A percentile compares a stretch with the other conserved stretches of the same genome.
Conservation (phyloP, 768 basidiomycete species). For the Kwoniella pini region DNA sequence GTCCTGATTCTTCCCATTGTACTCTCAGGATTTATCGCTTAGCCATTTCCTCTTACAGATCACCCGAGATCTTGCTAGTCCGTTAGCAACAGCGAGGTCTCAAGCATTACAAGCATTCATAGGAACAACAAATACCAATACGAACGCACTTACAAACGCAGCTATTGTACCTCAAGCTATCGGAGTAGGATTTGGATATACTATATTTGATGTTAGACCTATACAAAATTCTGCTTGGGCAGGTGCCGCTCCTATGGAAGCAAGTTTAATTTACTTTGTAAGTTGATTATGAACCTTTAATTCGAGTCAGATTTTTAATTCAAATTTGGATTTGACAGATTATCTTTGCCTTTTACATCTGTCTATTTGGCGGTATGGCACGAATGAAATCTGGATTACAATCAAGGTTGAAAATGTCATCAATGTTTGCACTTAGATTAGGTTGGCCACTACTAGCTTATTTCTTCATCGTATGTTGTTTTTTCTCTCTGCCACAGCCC, state of each 20-base stretch:
- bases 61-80: conserved; percentile 18
- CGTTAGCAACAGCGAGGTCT: conserved; percentile 32
- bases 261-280: conserved; percentile 47
- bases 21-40: neutral
- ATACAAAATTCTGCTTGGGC: conserved; percentile 44
- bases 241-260: conserved; percentile 52
- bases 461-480: conserved; percentile 39
- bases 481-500: neutral
- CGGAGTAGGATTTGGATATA: conserved; percentile 45
- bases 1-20: neutral
- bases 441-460: conserved; percentile 37
- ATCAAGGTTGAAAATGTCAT: conserved; percentile 32
- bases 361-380: conserved; percentile 23
- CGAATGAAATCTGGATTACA: conserved; percentile 37
- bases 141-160: conserved; percentile 29
- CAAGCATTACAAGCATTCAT: conserved; percentile 37
- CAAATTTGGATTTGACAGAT: too few species aligned
- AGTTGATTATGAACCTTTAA: too few species aligned
- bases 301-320: too few species aligned
- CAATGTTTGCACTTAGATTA: conserved; percentile 33
- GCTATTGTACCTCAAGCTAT: conserved; percentile 48
- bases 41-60: conserved; percentile 24
- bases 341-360: conserved; percentile 51
- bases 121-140: conserved; percentile 31
- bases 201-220: conserved; percentile 41